phyloP scores from a whole-genome alignment of 345 rosid genomes.

The Cardamine occulta region DNA sequence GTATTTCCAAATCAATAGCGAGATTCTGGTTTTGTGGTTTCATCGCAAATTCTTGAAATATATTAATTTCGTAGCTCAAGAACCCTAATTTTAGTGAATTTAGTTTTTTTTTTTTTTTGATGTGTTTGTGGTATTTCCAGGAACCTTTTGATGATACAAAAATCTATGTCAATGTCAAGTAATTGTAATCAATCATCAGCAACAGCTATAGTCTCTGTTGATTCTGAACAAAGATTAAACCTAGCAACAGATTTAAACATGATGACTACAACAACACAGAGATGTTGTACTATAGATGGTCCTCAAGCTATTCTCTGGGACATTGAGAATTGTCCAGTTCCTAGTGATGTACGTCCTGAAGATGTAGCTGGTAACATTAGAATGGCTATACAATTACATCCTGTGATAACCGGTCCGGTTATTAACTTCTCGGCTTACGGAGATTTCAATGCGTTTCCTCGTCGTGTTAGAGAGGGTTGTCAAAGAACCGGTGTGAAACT shows the following conservation, averaged over 20 bases:
- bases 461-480: conserved; percentile 93
- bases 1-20: neutral
- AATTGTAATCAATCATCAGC: conserved; percentile 28
- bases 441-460: conserved; percentile 92
- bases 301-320: conserved; percentile 95
- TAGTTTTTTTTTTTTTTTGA: neutral
- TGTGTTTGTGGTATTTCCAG: neutral
- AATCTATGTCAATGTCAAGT: conserved; percentile 35
- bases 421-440: conserved; percentile 89
- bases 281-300: conserved; percentile 50
- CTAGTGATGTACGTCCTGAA: conserved; percentile 89
- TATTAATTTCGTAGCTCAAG: neutral
- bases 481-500: conserved; percentile 97
- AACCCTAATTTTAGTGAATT: conserved; percentile 14
- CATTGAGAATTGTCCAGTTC: conserved; percentile 92
- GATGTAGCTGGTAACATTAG: conserved; percentile 91
- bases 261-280: conserved; percentile 27
- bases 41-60: neutral
- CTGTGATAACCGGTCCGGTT: conserved; percentile 76
- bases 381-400: conserved; percentile 89
- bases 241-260: conserved; percentile 43
- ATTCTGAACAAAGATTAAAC: conserved; percentile 26
- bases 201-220: conserved; percentile 36
- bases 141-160: conserved; percentile 3
- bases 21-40: neutral